Evolutionary conservation across 2,329 filamentous ascomycete genomes (phyloP).

Genomic region (Chaetomium sp.): DNA sequence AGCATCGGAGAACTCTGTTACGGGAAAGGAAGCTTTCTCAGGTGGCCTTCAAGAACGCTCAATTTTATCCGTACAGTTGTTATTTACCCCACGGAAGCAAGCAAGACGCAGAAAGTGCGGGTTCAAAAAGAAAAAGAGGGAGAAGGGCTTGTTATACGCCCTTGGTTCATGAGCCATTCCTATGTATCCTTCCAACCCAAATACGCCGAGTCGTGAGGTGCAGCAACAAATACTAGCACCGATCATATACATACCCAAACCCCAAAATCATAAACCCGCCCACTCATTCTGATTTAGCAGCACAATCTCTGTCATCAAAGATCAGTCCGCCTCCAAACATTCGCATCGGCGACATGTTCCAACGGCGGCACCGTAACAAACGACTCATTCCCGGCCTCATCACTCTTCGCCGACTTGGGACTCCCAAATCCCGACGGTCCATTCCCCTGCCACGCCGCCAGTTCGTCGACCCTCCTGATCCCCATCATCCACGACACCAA

Average conservation of each 20-base stretch:
- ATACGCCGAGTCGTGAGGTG: no score
- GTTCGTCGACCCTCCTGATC: conserved; percentile 54
- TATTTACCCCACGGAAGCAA: no score
- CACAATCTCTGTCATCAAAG: background rate
- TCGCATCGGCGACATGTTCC: conserved; percentile 35
- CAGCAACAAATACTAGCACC: no score
- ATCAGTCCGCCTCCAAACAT: conserved; percentile 41
- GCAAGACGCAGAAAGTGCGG: no score
- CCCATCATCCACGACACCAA: conserved; percentile 95
- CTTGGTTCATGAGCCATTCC: no score
- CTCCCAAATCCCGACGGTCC: conserved; percentile 15
- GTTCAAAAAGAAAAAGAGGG: no score
- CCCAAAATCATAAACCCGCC: conserved; percentile 8
- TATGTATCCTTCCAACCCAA: no score
- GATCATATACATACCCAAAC: background rate
- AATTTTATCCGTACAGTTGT: no score
- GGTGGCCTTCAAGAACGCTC: no score
- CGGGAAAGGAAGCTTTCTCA: background rate
- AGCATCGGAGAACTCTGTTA: background rate
- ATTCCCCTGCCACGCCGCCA: conserved; percentile 46
- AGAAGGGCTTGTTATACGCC: no score
- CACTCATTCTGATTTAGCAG: conserved; percentile 9
- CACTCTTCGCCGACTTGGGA: conserved; percentile 25
- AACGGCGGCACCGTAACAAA: conserved; percentile 45
- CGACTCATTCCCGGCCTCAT: conserved; percentile 32